phyloP scores from a whole-genome alignment of 2,329 filamentous ascomycete genomes.

The Pseudocercospora fuligena region DNA sequence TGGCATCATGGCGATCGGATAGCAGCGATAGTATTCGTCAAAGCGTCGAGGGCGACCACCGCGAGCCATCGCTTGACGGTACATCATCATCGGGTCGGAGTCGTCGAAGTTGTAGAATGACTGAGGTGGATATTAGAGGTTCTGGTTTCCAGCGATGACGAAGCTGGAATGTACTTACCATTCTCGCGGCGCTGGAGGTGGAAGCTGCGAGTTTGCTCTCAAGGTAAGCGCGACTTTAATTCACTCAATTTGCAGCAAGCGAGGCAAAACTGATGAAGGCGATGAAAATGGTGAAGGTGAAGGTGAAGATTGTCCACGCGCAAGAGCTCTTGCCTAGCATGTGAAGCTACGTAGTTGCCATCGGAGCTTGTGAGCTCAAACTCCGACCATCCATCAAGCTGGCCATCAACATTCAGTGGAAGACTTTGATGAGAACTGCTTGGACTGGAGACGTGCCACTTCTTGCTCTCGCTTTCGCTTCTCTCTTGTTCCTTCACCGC shows the following conservation, averaged over 20 bases:
- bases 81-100: slow-evolving; percentile 59
- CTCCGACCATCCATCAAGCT: neutral
- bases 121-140: slow-evolving; percentile 23
- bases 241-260: neutral
- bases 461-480: too few relatives aligned
- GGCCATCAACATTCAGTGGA: neutral
- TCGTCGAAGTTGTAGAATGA: slow-evolving; percentile 51
- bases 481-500: too few relatives aligned
- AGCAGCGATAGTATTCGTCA: slow-evolving; percentile 98
- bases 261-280: neutral
- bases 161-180: slow-evolving; percentile 7
- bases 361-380: neutral
- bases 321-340: slow-evolving; percentile 4
- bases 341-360: slow-evolving; percentile 7
- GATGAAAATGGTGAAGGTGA: neutral
- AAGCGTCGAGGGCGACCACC: slow-evolving; percentile 71
- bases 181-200: neutral
- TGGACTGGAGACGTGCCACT: too few relatives aligned
- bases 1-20: slow-evolving; percentile 91
- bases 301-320: neutral
- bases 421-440: too few relatives aligned
- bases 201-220: neutral
- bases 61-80: slow-evolving; percentile 58
- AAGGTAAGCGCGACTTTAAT: neutral
- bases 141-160: neutral